phyloP scores from a whole-genome alignment of 225 moss, liverwort and hornwort species.

The Asterella californica region DNA sequence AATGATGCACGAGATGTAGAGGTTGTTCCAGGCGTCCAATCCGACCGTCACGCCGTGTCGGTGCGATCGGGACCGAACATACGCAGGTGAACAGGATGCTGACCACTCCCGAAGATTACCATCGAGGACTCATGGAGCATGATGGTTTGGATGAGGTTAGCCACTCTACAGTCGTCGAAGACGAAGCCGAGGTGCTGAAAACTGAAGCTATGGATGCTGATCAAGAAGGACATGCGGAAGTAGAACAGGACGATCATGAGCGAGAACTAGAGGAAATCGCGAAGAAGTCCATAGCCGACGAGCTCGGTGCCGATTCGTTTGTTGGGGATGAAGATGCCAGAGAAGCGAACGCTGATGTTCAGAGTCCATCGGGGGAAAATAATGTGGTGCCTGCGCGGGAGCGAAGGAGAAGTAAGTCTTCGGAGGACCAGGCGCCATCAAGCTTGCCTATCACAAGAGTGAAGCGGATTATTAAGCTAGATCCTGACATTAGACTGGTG shows the following conservation, averaged over 20 bases:
- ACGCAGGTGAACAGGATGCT: neutral
- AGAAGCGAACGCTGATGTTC: neutral
- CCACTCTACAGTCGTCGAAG: neutral
- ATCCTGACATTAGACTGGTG: constrained; percentile 56
- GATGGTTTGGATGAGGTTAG: neutral
- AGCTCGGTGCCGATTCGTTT: neutral
- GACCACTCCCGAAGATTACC: neutral
- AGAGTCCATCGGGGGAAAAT: neutral
- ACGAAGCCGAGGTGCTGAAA: neutral
- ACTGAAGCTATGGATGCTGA: neutral
- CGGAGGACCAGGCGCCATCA: constrained; percentile 1
- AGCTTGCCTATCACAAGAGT: constrained; percentile 53
- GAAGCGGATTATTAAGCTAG: constrained; percentile 67
- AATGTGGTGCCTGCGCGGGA: neutral
- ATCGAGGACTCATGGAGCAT: neutral
- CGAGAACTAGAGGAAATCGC: neutral
- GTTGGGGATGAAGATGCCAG: neutral
- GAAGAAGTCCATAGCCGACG: neutral
- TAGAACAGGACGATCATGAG: neutral
- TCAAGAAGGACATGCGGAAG: neutral
- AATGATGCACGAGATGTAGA: too few species aligned
- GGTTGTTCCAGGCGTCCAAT: too few species aligned
- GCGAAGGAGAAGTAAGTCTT: neutral
- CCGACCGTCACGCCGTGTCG: too few species aligned
- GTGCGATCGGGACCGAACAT: too few species aligned